Base-by-base conservation (phyloP, 169 alveolate species). In the Neospora caninum region DNA sequence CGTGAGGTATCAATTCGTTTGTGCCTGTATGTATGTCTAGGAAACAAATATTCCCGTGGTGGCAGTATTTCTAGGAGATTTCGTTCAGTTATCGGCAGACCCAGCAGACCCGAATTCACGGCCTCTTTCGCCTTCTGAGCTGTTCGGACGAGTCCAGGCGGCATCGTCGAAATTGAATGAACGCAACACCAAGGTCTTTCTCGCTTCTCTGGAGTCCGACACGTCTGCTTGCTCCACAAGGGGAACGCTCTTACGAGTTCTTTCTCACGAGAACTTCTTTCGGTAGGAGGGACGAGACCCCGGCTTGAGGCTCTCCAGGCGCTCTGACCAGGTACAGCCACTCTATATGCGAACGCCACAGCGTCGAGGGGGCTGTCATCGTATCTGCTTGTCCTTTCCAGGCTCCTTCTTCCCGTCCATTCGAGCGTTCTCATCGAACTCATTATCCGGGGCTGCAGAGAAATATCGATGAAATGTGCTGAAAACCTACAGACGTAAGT, bases 1-100 rank as follows among this genome's bases (percentile, higher is more conserved):
- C 4, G 58, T 4, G 20, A 27, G 73, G 31, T 13, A 22, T 22
- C 73, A 1, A 27, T 4, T 1, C n/a, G 34, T 64, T 4, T 64
- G 73, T 64, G 73, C 73, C n/a, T 64, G 4, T 16, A 29, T 22
- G 73, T 64, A 27, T 64, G 73, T 64, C 31, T 67, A 82, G 89
- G 94, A 49, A 39, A 25, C 88, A 20, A 83, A 34, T 31, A 41
- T 41, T 10, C 91, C 88, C 39, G 10, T 36, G 54, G 39, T 70
- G 87, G 93, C 93, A 38, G 78, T 89, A 7, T 67, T 89, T 43
- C 7, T 89, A 38, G 93, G 93, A 31, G 93, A 89, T 39, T 89
- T 73, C 88, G 53, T 89, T 25, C 80, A 89, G 45, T 36, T 73
- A 27, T 34, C 87, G 31, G 93, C 87, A 9, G 36, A 89, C 41